These are phyloP conservation scores for Cyclocybe aegerita DNA, from an alignment of 768 basidiomycete species.

Conservation along the genomic window DNA sequence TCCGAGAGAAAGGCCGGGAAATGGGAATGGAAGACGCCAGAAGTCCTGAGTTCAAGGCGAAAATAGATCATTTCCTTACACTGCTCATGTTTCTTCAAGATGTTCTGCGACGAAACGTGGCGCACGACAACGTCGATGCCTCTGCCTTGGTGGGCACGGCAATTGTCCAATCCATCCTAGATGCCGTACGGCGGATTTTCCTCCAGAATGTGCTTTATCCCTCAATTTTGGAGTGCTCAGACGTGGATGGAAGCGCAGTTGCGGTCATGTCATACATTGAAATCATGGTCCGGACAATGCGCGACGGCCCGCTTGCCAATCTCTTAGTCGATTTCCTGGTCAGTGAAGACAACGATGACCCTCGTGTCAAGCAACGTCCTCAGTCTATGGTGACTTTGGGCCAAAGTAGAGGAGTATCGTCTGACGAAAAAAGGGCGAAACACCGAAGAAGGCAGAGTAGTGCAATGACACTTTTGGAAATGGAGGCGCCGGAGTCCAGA, in stretches of 20 bases:
- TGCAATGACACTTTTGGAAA: slow-evolving; percentile 87
- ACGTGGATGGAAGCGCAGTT: slow-evolving; percentile 90
- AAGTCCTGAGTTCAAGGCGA: slow-evolving; percentile 71
- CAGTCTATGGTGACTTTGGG: slow-evolving; percentile 48
- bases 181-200: slow-evolving; percentile 82
- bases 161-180: slow-evolving; percentile 80
- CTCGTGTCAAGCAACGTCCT: slow-evolving; percentile 39
- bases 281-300: slow-evolving; percentile 76
- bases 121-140: slow-evolving; percentile 50
- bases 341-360: slow-evolving; percentile 80
- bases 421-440: slow-evolving; percentile 42
- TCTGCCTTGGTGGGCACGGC: slow-evolving; percentile 73
- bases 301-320: slow-evolving; percentile 64
- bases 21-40: slow-evolving; percentile 78
- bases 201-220: slow-evolving; percentile 93
- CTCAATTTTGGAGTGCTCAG: slow-evolving; percentile 90
- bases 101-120: slow-evolving; percentile 68
- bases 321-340: slow-evolving; percentile 78
- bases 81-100: slow-evolving; percentile 91
- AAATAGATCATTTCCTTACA: slow-evolving; percentile 87
- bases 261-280: slow-evolving; percentile 97
- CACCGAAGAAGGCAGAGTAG: slow-evolving; percentile 74
- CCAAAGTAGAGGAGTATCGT: slow-evolving; percentile 24
- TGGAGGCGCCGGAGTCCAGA: slow-evolving; percentile 74
- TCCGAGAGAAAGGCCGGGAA: slow-evolving; percentile 50